Evolutionary conservation across 495 filamentous ascomycete species (phyloP).

Genomic region (Paragyromitra xinjiangensis): DNA sequence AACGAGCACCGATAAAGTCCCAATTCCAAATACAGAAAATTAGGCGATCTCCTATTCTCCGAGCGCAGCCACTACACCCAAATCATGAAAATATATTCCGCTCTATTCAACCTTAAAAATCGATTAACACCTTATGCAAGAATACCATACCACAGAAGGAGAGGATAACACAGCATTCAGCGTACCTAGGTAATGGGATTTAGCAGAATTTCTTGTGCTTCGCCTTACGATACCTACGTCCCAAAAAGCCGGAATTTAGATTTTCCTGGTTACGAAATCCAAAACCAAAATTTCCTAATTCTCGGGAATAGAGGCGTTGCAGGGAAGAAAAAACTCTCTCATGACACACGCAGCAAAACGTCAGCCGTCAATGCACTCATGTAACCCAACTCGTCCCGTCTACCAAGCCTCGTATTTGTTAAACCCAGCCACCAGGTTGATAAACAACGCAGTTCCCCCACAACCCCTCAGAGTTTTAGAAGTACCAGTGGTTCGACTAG

Average conservation of each 20-base stretch:
- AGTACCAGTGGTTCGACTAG: neutral
- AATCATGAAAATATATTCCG: neutral
- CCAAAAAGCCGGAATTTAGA: conserved; percentile 2
- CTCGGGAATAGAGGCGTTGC: neutral
- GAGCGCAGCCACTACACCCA: neutral
- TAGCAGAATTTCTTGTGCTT: conserved; percentile 1
- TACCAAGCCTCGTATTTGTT: conserved; percentile 10
- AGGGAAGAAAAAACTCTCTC: conserved; percentile 1
- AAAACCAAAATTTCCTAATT: neutral
- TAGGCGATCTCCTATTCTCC: neutral
- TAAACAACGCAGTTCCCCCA: neutral
- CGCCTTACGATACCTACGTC: neutral
- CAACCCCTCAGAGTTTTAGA: neutral
- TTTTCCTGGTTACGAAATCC: neutral
- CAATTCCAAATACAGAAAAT: neutral
- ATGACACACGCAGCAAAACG: neutral
- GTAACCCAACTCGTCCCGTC: neutral
- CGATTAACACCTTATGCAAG: neutral
- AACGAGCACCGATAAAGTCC: neutral
- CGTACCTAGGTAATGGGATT: conserved; percentile 22
- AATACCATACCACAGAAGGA: neutral
- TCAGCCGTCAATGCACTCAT: conserved; percentile 19
- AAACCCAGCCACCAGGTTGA: conserved; percentile 13
- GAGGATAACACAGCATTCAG: neutral
- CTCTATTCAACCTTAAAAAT: neutral